phyloP scores from a whole-genome alignment of 1,284 basidiomycete species.

The Paramarasmius palmivorus region DNA sequence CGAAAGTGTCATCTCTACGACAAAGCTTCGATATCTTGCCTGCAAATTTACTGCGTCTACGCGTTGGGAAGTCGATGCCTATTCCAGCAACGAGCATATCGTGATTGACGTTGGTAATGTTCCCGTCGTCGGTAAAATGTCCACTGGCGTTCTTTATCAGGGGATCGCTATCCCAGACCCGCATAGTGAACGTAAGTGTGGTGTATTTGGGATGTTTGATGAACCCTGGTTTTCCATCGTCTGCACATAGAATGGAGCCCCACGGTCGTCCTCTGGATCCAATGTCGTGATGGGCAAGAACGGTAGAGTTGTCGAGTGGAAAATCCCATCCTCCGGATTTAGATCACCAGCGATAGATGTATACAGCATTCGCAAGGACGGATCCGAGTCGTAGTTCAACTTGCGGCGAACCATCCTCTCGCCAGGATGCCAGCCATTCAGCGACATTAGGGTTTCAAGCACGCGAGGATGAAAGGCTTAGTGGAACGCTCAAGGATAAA shows the following conservation, averaged over 20 bases:
- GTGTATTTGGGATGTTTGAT: conserved; percentile 39
- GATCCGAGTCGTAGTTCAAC: conserved; percentile 31
- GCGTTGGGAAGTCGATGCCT: conserved; percentile 58
- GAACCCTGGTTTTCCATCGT: conserved; percentile 39
- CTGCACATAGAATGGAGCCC: conserved; percentile 43
- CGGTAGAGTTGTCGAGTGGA: conserved; percentile 41
- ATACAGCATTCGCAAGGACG: conserved; percentile 28
- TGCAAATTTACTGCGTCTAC: conserved; percentile 64
- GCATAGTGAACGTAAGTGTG: conserved; percentile 41
- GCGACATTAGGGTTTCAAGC: too few species aligned
- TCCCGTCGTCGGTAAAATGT: neutral
- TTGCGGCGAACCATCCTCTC: conserved; percentile 40
- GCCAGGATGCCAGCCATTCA: conserved; percentile 48
- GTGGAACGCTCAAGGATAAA: too few species aligned
- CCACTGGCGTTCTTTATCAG: conserved; percentile 37
- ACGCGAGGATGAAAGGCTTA: too few species aligned
- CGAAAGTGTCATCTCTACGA: conserved; percentile 23
- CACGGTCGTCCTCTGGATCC: conserved; percentile 46
- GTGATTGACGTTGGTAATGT: conserved; percentile 16
- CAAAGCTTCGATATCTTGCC: conserved; percentile 42
- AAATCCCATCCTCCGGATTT: conserved; percentile 43
- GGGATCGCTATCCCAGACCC: conserved; percentile 59
- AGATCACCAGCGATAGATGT: conserved; percentile 34
- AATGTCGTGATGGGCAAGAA: conserved; percentile 49
- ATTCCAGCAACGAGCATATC: conserved; percentile 53